A percentile compares a stretch with the other conserved stretches of the same genome.
phyloP scores from a whole-genome alignment of 208 protist genomes.

The Leishmania guyanensis region DNA sequence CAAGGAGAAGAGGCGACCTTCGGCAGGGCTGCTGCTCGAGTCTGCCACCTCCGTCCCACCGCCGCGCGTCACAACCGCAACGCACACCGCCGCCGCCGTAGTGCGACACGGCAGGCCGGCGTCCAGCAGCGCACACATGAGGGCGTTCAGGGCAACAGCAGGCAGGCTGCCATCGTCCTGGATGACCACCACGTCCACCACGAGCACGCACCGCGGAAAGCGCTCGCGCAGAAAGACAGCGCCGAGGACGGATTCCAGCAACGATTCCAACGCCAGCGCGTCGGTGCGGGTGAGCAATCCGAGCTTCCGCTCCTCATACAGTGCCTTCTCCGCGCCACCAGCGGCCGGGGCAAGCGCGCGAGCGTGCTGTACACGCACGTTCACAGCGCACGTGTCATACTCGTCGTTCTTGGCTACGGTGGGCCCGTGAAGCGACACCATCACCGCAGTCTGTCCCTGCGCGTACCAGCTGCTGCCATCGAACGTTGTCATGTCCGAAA shows the following conservation, averaged over 20 bases:
- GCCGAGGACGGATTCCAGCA: slow-evolving; percentile 44
- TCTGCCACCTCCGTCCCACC: not conserved
- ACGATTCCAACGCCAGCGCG: slow-evolving; percentile 45
- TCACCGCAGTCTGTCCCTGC: slow-evolving; percentile 71
- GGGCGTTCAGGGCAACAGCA: slow-evolving; percentile 75
- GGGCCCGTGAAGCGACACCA: slow-evolving; percentile 74
- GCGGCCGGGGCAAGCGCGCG: slow-evolving; percentile 35
- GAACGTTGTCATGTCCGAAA: slow-evolving; percentile 63
- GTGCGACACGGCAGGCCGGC: slow-evolving; percentile 82
- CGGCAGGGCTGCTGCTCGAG: not conserved
- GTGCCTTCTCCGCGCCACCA: slow-evolving; percentile 56
- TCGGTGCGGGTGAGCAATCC: slow-evolving; percentile 40
- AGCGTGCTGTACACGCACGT: slow-evolving; percentile 32
- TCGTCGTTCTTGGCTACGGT: slow-evolving; percentile 43
- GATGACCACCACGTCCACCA: slow-evolving; percentile 68
- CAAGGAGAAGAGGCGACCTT: not conserved
- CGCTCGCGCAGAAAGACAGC: slow-evolving; percentile 58
- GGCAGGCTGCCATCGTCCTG: slow-evolving; percentile 74
- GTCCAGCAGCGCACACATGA: slow-evolving; percentile 85
- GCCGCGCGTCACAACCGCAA: slow-evolving; percentile 31
- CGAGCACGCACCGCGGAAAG: slow-evolving; percentile 64
- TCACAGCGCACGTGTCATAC: slow-evolving; percentile 46
- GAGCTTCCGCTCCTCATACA: slow-evolving; percentile 40
- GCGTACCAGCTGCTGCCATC: slow-evolving; percentile 81
- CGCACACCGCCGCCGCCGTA: slow-evolving; percentile 73